phyloP scores from a whole-genome alignment of 2,329 filamentous ascomycete species.

The Botryosphaeria agaves region DNA sequence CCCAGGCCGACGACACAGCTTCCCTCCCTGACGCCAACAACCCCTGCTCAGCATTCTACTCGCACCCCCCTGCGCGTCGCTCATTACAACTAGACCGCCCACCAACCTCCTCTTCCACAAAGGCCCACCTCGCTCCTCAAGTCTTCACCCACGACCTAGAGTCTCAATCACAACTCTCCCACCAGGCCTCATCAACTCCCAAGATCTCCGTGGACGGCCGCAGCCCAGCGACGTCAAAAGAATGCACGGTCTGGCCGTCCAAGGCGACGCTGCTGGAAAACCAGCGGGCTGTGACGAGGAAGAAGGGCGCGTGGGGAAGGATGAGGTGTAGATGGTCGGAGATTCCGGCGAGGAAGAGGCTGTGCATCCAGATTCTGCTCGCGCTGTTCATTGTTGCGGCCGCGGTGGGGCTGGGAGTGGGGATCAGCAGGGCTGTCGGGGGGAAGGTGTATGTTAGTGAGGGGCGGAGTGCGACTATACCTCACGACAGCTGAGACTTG shows the following conservation, averaged over 20 bases:
- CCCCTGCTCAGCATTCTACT: slow-evolving; percentile 30
- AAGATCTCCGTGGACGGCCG: slow-evolving; percentile 23
- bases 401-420: slow-evolving; percentile 29
- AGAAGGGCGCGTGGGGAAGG: slow-evolving; percentile 11
- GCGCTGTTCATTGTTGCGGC: slow-evolving; percentile 26
- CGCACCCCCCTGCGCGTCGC: slow-evolving; percentile 24
- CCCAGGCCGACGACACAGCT: slow-evolving; percentile 6
- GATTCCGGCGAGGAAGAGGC: slow-evolving; percentile 24
- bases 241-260: slow-evolving; percentile 35
- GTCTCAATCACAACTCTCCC: too few relatives aligned
- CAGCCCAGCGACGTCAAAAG: too few relatives aligned
- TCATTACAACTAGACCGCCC: slow-evolving; percentile 17
- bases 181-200: too few relatives aligned
- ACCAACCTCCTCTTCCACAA: slow-evolving; percentile 8
- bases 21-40: slow-evolving; percentile 18
- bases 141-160: slow-evolving; percentile 23
- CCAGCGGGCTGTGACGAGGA: slow-evolving; percentile 13
- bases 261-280: slow-evolving; percentile 27
- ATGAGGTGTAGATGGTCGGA: slow-evolving; percentile 16
- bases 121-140: slow-evolving; percentile 15
- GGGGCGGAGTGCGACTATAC: slow-evolving; percentile 14
- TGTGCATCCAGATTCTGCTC: slow-evolving; percentile 26
- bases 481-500: too few relatives aligned
- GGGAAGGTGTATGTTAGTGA: slow-evolving; percentile 27
- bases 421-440: slow-evolving; percentile 30